Evolutionary conservation across 2,329 filamentous ascomycete species (phyloP).

Genomic region (Ramularia endophylla): DNA sequence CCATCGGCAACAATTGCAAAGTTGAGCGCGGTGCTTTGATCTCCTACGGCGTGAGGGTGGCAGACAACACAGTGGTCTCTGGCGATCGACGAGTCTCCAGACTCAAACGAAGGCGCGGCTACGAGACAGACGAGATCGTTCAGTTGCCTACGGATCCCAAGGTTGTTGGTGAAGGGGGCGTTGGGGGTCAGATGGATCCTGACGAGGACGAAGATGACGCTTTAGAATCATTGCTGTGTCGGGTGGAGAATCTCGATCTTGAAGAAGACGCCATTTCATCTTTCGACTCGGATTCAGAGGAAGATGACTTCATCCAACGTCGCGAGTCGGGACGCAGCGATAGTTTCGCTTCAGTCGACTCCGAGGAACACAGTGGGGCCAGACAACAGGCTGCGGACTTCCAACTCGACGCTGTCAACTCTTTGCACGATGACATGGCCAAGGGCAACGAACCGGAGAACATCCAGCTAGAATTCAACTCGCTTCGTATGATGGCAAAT

Average conservation of each 20-base stretch:
- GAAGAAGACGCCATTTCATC: conserved; percentile 57
- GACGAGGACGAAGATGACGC: conserved; percentile 61
- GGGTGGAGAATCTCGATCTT: conserved; percentile 42
- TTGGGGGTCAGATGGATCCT: conserved; percentile 56
- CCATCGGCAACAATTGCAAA: conserved; percentile 63
- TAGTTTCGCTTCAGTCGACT: conserved; percentile 49
- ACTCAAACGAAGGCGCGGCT: conserved; percentile 41
- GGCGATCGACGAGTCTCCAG: conserved; percentile 42
- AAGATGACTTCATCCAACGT: conserved; percentile 38
- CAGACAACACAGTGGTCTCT: conserved; percentile 50
- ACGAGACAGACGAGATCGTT: conserved; percentile 34
- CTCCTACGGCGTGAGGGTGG: conserved; percentile 69
- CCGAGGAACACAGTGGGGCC: conserved; percentile 49
- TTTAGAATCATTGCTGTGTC: conserved; percentile 34
- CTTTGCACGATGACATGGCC: conserved; percentile 78
- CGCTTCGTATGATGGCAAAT: conserved; percentile 83
- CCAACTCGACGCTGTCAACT: conserved; percentile 79
- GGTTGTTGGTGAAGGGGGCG: conserved; percentile 53
- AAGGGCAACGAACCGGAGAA: conserved; percentile 68
- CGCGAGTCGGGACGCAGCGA: conserved; percentile 25
- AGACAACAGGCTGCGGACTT: conserved; percentile 55
- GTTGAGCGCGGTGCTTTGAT: conserved; percentile 70
- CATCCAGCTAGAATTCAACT: conserved; percentile 89
- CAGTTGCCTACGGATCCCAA: conserved; percentile 39
- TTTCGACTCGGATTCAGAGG: conserved; percentile 46